Percentiles rank a stretch among this genome's conserved stretches.
These are phyloP conservation scores for Candida xiaguanensis DNA, from an alignment of 805 yeast genomes.

Conservation along the genomic window DNA sequence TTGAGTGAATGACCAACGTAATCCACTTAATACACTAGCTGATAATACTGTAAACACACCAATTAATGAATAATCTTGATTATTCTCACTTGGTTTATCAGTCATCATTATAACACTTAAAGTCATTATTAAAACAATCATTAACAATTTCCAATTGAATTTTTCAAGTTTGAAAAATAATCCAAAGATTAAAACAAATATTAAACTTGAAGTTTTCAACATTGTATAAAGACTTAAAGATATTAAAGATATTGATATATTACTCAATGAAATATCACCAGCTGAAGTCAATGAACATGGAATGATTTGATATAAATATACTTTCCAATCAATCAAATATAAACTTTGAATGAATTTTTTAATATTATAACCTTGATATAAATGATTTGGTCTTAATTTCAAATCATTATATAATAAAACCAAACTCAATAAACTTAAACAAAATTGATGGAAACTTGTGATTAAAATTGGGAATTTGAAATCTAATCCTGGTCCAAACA, in stretches of 20 bases:
- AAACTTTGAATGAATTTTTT: constrained; percentile 6
- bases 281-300: constrained; percentile 89
- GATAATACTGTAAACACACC: constrained; percentile 75
- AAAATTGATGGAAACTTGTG: constrained; percentile 81
- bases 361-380: constrained; percentile 4
- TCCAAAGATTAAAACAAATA: constrained; percentile 88
- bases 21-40: constrained; percentile 80
- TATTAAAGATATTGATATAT: constrained; percentile 74
- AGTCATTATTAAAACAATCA: constrained; percentile 77
- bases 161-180: constrained; percentile 74
- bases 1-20: constrained; percentile 95
- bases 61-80: constrained; percentile 22
- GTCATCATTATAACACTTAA: constrained; percentile 89
- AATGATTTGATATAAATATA: constrained; percentile 51
- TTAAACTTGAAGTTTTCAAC: constrained; percentile 84
- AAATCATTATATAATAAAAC: constrained; percentile 45
- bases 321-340: constrained; percentile 17
- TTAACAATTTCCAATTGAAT: constrained; percentile 61
- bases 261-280: constrained; percentile 92
- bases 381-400: constrained; percentile 38
- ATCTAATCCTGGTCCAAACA: constrained; percentile 81
- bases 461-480: constrained; percentile 81
- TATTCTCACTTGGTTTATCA: constrained; percentile 26
- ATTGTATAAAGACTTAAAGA: constrained; percentile 85
- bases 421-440: constrained; percentile 55